phyloP scores from a whole-genome alignment of 75 land plant genomes.

The Cryptomeria japonica region DNA sequence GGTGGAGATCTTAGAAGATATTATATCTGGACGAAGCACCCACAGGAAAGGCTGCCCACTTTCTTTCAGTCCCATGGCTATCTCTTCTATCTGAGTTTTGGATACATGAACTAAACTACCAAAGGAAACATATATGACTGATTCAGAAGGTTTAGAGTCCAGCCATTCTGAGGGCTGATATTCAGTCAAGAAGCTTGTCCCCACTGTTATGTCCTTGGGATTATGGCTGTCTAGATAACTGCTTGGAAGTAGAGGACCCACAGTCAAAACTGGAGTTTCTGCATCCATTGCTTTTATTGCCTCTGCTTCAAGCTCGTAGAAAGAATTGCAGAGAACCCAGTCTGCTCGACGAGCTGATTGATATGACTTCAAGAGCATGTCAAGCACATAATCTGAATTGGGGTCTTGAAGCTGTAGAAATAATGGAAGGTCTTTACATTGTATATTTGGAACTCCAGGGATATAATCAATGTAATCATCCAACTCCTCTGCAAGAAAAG shows the following conservation, averaged over 20 bases:
- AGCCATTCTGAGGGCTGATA: slow-evolving; percentile 5
- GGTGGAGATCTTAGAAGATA: neutral
- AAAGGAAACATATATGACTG: slow-evolving; percentile 17
- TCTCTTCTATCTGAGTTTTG: slow-evolving; percentile 13
- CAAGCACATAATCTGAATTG: neutral
- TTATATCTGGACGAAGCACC: neutral
- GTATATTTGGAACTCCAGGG: neutral
- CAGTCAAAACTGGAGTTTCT: neutral
- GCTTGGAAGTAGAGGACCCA: neutral
- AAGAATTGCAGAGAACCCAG: neutral
- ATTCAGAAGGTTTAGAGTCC: neutral
- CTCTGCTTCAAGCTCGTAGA: neutral
- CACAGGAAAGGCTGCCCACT: slow-evolving; percentile 3
- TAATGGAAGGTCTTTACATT: neutral
- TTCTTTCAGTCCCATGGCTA: neutral
- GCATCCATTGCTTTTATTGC: neutral
- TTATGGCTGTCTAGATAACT: neutral
- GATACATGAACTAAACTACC: slow-evolving; percentile 11
- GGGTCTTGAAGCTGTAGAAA: neutral
- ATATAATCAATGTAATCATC: neutral
- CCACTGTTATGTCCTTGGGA: neutral
- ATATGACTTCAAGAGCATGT: neutral
- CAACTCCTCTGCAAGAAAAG: neutral
- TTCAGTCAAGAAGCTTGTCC: neutral
- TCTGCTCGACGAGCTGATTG: neutral